phyloP scores from a whole-genome alignment of 768 basidiomycete species.

The Nidula microcarpa region DNA sequence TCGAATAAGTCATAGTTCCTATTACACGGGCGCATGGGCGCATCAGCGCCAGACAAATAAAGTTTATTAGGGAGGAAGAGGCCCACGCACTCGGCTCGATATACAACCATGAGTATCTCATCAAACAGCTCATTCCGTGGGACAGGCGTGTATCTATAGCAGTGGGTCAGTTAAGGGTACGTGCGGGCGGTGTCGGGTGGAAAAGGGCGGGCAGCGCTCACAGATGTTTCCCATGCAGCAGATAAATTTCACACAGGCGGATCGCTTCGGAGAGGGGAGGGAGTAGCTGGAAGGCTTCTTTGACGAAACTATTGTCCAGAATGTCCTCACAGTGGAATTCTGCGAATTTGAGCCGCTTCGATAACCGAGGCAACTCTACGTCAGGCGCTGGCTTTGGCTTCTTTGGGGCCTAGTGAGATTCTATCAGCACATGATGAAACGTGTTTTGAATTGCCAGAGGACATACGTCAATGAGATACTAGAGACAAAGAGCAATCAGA shows the following conservation, averaged over 20 bases:
- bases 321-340: slow-evolving; percentile 26
- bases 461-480: slow-evolving; percentile 59
- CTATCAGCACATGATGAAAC: background rate
- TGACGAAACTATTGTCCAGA: slow-evolving; percentile 28
- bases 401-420: slow-evolving; percentile 15
- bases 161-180: background rate
- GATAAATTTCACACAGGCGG: slow-evolving; percentile 59
- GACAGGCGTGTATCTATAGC: slow-evolving; percentile 48
- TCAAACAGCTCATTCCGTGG: slow-evolving; percentile 54
- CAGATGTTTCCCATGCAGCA: slow-evolving; percentile 60
- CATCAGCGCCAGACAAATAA: too few relatives aligned
- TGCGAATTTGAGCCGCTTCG: slow-evolving; percentile 23
- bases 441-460: background rate
- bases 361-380: background rate
- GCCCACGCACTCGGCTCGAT: slow-evolving; percentile 43
- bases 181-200: too few relatives aligned
- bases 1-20: slow-evolving; percentile 10
- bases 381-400: slow-evolving; percentile 7
- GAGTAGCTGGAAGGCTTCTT: slow-evolving; percentile 42
- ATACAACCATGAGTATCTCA: slow-evolving; percentile 50
- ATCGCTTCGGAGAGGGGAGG: slow-evolving; percentile 60
- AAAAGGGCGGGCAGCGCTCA: slow-evolving; percentile 23
- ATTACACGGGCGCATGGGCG: too few relatives aligned
- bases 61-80: background rate
- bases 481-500: slow-evolving; percentile 6